phyloP scores from a whole-genome alignment of 2,329 filamentous ascomycete genomes.

The Xylariaceae sp. region DNA sequence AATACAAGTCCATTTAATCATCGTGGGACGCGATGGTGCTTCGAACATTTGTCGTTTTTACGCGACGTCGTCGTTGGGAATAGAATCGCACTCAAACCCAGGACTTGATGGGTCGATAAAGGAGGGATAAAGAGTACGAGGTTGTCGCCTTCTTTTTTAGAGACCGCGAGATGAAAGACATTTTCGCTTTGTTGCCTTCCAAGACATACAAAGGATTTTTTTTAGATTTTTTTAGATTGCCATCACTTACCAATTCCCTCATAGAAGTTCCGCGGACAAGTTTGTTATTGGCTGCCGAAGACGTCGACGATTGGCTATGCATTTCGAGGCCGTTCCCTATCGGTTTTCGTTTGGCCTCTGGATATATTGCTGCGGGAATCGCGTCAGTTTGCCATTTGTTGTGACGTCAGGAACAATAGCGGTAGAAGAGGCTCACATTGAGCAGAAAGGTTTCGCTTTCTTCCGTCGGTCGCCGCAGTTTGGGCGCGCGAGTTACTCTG shows the following conservation, averaged over 20 bases:
- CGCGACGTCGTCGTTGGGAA: not conserved
- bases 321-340: constrained; percentile 48
- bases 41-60: not conserved
- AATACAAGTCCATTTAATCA: constrained; percentile 4
- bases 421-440: constrained; percentile 34
- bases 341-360: constrained; percentile 57
- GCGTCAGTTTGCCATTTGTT: constrained; percentile 14
- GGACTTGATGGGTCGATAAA: too few species aligned
- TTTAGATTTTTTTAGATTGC: not conserved
- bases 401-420: constrained; percentile 5
- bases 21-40: not conserved
- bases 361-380: constrained; percentile 41
- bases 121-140: too few species aligned
- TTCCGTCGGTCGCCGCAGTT: constrained; percentile 34
- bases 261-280: constrained; percentile 42
- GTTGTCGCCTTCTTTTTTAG: too few species aligned
- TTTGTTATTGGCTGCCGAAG: constrained; percentile 37
- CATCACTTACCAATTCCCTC: constrained; percentile 26
- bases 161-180: too few species aligned
- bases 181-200: not conserved
- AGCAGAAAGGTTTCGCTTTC: constrained; percentile 48
- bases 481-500: constrained; percentile 52
- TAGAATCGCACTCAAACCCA: not conserved
- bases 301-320: constrained; percentile 34
- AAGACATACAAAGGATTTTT: not conserved